Percentiles rank a stretch among this genome's conserved stretches.
Conservation (phyloP, 2,329 filamentous ascomycete species). For the Paracamarosporium sp. region DNA sequence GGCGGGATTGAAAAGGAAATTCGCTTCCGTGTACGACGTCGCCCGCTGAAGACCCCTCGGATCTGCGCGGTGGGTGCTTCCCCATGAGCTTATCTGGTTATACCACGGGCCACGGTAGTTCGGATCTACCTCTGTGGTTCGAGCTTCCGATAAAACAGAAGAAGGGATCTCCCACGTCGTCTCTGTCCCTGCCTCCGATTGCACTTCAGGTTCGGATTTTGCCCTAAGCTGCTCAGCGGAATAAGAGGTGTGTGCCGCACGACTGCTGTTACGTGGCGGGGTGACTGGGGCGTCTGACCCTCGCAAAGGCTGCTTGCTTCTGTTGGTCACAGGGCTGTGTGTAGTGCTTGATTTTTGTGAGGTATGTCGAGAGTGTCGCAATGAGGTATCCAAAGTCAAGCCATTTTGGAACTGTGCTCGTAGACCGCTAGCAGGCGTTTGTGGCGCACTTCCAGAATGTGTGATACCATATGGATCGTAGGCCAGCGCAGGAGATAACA, state of each 20-base stretch:
- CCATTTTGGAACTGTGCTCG: conserved; percentile 25
- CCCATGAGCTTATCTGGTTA: conserved; percentile 18
- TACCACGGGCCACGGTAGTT: conserved; percentile 27
- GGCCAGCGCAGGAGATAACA: conserved; percentile 20
- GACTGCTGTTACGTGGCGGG: conserved; percentile 18
- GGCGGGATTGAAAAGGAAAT: conserved; percentile 34
- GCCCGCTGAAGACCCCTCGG: neutral
- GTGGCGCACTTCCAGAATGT: neutral
- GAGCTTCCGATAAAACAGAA: conserved; percentile 25
- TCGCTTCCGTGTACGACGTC: conserved; percentile 20
- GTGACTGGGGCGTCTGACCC: neutral
- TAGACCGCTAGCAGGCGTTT: conserved; percentile 27
- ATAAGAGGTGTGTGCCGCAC: conserved; percentile 11
- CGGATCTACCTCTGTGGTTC: conserved; percentile 28
- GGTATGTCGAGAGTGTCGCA: conserved; percentile 15
- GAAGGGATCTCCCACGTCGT: conserved; percentile 27
- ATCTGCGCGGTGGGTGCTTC: neutral
- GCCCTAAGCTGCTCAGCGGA: conserved; percentile 20
- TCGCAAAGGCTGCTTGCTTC: neutral
- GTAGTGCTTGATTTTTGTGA: conserved; percentile 15
- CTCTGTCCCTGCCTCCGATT: conserved; percentile 5
- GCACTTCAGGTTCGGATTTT: conserved; percentile 8
- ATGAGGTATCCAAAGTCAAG: conserved; percentile 10
- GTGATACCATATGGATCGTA: conserved; percentile 16
- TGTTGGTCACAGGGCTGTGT: conserved; percentile 12